These are phyloP conservation scores for Geum urbanum DNA, from an alignment of 306 rosid genomes.

Conservation along the genomic window DNA sequence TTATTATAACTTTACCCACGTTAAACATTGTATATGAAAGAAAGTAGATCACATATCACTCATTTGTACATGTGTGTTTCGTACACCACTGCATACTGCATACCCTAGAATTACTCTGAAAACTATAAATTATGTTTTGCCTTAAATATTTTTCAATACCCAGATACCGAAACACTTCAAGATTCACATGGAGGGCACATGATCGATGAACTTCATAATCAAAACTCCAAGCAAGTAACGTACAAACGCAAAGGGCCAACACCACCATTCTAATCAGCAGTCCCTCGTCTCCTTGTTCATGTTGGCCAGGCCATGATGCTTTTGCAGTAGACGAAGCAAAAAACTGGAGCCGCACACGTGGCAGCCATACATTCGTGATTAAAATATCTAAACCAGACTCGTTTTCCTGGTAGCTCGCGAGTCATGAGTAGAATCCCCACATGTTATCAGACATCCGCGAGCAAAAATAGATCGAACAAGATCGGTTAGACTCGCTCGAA, in stretches of 20 bases:
- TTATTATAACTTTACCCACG: no score
- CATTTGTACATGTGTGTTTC: no score
- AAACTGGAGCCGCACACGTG: not conserved
- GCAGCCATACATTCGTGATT: not conserved
- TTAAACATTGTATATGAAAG: no score
- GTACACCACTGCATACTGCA: no score
- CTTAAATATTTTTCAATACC: no score
- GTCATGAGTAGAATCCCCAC: not conserved
- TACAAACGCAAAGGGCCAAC: slow-evolving; percentile 4
- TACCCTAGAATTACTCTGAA: no score
- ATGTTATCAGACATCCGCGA: no score
- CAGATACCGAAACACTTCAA: not conserved
- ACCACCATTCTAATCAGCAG: not conserved
- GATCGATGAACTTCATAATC: not conserved
- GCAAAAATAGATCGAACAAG: no score
- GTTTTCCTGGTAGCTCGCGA: not conserved
- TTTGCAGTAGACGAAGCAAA: no score
- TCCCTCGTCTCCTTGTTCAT: not conserved
- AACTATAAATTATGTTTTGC: no score
- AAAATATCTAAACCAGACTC: not conserved
- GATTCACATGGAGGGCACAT: not conserved
- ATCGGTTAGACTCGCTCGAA: no score
- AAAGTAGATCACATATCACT: no score
- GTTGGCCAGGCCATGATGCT: not conserved
- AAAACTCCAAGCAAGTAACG: not conserved